Percentiles rank a stretch among this genome's conserved stretches.
Conservation (phyloP, 2,329 filamentous ascomycete species). For the Cladobotryum mycophilum region DNA sequence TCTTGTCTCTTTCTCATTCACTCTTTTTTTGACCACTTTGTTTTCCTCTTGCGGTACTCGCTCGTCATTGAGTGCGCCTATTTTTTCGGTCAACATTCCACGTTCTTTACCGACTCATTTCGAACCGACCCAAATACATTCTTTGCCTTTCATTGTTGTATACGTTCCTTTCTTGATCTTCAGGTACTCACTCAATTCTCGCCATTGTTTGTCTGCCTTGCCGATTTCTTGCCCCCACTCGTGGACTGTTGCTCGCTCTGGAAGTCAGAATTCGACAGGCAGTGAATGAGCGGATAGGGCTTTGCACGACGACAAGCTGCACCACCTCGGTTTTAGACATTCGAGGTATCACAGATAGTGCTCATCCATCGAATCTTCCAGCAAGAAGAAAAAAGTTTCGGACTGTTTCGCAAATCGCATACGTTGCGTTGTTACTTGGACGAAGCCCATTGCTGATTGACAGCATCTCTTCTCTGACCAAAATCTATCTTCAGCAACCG, state of each 20-base stretch:
- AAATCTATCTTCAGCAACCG: too few relatives aligned
- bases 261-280: too few relatives aligned
- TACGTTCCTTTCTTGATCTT: conserved; percentile 4
- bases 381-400: too few relatives aligned
- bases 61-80: not conserved
- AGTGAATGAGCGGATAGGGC: too few relatives aligned
- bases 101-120: conserved; percentile 13
- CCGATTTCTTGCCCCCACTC: not conserved
- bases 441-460: too few relatives aligned
- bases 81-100: conserved; percentile 11
- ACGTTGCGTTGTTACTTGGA: too few relatives aligned
- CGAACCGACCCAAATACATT: conserved; percentile 10
- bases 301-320: too few relatives aligned
- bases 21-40: not conserved
- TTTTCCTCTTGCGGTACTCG: conserved; percentile 6
- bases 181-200: not conserved
- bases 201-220: not conserved
- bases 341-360: too few relatives aligned
- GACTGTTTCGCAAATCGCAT: too few relatives aligned
- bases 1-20: not conserved
- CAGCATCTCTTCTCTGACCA: too few relatives aligned
- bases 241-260: not conserved
- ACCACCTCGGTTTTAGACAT: too few relatives aligned
- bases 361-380: too few relatives aligned
- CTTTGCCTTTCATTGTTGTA: conserved; percentile 9